Conservation (phyloP, 2,329 filamentous ascomycete genomes). For the Fonsecaea pugnacius region DNA sequence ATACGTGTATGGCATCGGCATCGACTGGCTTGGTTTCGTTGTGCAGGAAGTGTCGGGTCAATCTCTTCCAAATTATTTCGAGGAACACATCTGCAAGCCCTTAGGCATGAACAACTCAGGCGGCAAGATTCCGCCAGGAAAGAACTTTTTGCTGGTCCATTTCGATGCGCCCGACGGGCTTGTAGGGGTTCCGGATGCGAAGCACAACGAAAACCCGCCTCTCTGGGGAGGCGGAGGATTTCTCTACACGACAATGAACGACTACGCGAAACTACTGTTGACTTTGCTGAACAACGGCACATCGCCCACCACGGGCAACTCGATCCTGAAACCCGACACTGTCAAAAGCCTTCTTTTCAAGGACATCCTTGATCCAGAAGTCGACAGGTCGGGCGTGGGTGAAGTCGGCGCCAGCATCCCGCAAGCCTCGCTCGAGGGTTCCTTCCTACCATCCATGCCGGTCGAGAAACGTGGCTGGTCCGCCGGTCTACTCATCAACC, state of each 20-base stretch:
- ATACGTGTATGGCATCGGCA: slow-evolving; percentile 42
- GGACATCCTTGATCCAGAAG: slow-evolving; percentile 27
- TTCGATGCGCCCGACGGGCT: slow-evolving; percentile 70
- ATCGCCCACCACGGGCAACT: slow-evolving; percentile 20
- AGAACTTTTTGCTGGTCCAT: slow-evolving; percentile 79
- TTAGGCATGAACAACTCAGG: slow-evolving; percentile 44
- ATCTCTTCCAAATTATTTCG: slow-evolving; percentile 52
- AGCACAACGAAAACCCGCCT: slow-evolving; percentile 4
- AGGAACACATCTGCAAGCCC: slow-evolving; percentile 53
- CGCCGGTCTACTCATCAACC: slow-evolving; percentile 32
- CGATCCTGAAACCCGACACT: slow-evolving; percentile 31
- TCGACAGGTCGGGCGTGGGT: slow-evolving; percentile 23
- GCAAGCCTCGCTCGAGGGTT: slow-evolving; percentile 14
- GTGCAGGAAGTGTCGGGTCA: slow-evolving; percentile 52
- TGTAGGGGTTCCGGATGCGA: slow-evolving; percentile 15
- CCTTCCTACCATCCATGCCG: slow-evolving; percentile 25
- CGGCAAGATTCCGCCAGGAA: neutral
- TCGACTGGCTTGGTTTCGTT: slow-evolving; percentile 57
- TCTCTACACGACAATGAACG: slow-evolving; percentile 31
- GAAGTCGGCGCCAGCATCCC: slow-evolving; percentile 23
- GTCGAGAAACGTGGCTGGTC: slow-evolving; percentile 28
- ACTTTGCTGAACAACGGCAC: slow-evolving; percentile 33
- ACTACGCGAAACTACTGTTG: slow-evolving; percentile 31
- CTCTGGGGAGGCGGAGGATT: slow-evolving; percentile 30
- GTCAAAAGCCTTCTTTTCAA: slow-evolving; percentile 33